Base-by-base conservation (phyloP, 768 basidiomycete species). In the Asterophora lycoperdoides region DNA sequence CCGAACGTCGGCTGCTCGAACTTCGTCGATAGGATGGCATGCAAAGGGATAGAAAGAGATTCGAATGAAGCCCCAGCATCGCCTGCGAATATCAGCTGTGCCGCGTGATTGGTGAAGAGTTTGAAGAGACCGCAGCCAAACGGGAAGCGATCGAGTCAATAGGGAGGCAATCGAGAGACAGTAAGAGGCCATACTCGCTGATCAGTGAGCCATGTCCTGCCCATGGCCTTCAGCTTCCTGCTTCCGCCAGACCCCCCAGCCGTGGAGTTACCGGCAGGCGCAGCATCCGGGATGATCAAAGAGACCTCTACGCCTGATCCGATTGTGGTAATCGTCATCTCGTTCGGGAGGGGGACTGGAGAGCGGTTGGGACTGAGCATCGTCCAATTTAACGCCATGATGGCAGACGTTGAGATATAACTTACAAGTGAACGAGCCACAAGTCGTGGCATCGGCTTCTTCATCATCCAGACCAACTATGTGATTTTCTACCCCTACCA, bases 381-480 rank as follows among this genome's bases (percentile, higher is more conserved):
- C 0, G 78, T 75, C 83, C 84, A 89, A 69, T 91, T 89, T 36
- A 91, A 73, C 6, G 88, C 83, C 89, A 90, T 90, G 56, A 56
- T 67, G 42, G 46, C 35, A 39, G 57, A 38, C 9, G 30, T 32
- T 32, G 23, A n/a, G n/a, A n/a, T n/a, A n/a, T n/a, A n/a, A n/a
- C n/a, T n/a, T n/a, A n/a, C n/a, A n/a, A n/a, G n/a, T n/a, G n/a
- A n/a, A n/a, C n/a, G n/a, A n/a, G n/a, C n/a, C n/a, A n/a, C n/a
- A n/a, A n/a, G n/a, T n/a, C n/a, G n/a, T n/a, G n/a, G n/a, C n/a
- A n/a, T n/a, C n/a, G n/a, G n/a, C n/a, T n/a, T n/a, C n/a, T n/a
- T n/a, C n/a, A n/a, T n/a, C n/a, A n/a, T n/a, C n/a, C n/a, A n/a
- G n/a, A n/a, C n/a, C n/a, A n/a, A n/a, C n/a, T n/a, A n/a, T n/a